These are phyloP conservation scores for Sicyos edulis DNA, from an alignment of 306 rosid species.

Conservation along the genomic window DNA sequence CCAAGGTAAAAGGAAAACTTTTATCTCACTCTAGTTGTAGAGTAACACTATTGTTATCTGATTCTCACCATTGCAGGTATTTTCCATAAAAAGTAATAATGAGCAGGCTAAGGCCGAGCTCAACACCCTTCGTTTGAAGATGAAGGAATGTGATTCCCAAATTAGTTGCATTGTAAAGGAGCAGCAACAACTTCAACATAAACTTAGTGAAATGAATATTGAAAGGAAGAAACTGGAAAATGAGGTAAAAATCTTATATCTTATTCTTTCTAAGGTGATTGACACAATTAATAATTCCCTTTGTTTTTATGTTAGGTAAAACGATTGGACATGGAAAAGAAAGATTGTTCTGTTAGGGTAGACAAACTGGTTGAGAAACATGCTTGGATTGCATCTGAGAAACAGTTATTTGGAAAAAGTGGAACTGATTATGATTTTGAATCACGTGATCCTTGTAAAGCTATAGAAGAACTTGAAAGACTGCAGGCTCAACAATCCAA, in stretches of 20 bases:
- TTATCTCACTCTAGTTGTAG: slow-evolving; percentile 3
- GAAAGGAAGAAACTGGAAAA: slow-evolving; percentile 93
- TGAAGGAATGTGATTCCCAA: slow-evolving; percentile 79
- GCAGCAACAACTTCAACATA: slow-evolving; percentile 60
- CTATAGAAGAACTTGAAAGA: slow-evolving; percentile 66
- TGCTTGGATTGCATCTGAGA: slow-evolving; percentile 90
- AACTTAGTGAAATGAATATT: slow-evolving; percentile 69
- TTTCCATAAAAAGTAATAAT: slow-evolving; percentile 48
- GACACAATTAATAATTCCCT: slow-evolving; percentile 25
- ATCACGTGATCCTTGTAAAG: slow-evolving; percentile 54
- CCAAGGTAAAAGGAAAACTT: slow-evolving; percentile 37
- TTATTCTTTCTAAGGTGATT: slow-evolving; percentile 14
- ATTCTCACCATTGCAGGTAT: slow-evolving; percentile 48
- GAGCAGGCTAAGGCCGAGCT: slow-evolving; percentile 60
- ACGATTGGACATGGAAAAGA: slow-evolving; percentile 76
- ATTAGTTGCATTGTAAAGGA: slow-evolving; percentile 64
- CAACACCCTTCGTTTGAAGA: slow-evolving; percentile 52
- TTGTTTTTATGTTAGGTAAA: slow-evolving; percentile 52
- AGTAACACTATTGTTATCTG: not conserved
- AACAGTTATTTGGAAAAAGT: slow-evolving; percentile 71
- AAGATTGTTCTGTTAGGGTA: slow-evolving; percentile 75
- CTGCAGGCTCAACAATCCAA: slow-evolving; percentile 84
- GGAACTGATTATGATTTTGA: slow-evolving; percentile 93
- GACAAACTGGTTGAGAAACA: slow-evolving; percentile 84
- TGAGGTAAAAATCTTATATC: slow-evolving; percentile 47